Base-by-base conservation (phyloP, 192 early-diverging fungal genomes). In the Backusella tuberculispora region DNA sequence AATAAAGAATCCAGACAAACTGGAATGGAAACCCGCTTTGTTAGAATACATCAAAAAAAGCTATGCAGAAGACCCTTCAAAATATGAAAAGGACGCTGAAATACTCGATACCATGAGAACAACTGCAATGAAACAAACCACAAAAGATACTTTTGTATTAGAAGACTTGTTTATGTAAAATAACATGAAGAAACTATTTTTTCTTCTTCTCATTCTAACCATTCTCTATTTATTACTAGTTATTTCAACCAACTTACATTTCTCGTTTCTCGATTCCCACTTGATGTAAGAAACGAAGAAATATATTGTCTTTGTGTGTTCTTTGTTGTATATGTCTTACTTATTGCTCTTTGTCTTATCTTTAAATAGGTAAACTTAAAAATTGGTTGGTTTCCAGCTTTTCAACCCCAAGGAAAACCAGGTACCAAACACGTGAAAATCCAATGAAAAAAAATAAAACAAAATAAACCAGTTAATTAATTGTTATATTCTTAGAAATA, bases 191-290 rank as follows among this genome's bases (percentile, higher is more conserved):
- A 29, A 26, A 7, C 13, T n/a, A 5, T 15, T 71, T 15, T 71
- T 19, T 26, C 6, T 29, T 44, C n/a, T 74, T 29, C 42, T 29
- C 42, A 26, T 26, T 10, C 2, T 64, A 66, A 41, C 45, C 63
- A 26, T 41, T 50, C 19, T 21, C 65, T 37, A n/a, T n/a, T 44
- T 48, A 14, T 42, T 42, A 70, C 15, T 69, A 93, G 90, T 72
- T 97, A 97, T 77, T 95, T 92, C 73, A 93, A 88, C 0, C 96
- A 98, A 81, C 85, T 98, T 37, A 85, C 88, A 21, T 91, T 90
- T 77, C 84, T 96, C 41, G 76, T 87, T 60, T 88, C 91, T 65
- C 96, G 95, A 79, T 97, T 97, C 74, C 92, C 93, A 10, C 90
- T 92, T n/a, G 92, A 96, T 77, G 92, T 93, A 85, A 80, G 87